Percentiles rank a stretch among this genome's conserved stretches.
Evolutionary conservation across 441 rosid species (phyloP).

Genomic region (Euphorbia schlechtendalii): DNA sequence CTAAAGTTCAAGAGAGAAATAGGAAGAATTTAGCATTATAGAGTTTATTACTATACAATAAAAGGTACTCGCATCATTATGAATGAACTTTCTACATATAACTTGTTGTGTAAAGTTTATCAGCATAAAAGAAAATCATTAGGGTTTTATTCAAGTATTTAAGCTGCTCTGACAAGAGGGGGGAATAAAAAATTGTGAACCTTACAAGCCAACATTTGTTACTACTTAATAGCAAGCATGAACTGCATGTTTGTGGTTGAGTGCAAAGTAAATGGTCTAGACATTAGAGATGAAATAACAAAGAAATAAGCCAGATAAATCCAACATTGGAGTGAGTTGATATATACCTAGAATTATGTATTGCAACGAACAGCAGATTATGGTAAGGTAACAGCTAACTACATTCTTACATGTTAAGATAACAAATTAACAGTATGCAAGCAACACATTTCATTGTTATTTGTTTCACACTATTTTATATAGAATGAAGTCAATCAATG

Average conservation of each 20-base stretch:
- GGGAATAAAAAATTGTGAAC: not conserved
- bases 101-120: not conserved
- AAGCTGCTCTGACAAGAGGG: not conserved
- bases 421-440: not conserved
- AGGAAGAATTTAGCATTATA: not conserved
- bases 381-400: not conserved
- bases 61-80: slow-evolving; percentile 3
- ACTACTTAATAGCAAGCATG: not conserved
- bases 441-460: no score
- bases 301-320: not conserved
- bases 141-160: not conserved
- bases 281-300: not conserved
- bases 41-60: not conserved
- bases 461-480: no score
- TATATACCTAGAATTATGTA: not conserved
- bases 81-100: not conserved
- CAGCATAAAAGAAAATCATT: not conserved
- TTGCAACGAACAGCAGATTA: not conserved
- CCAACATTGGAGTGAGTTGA: not conserved
- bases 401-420: not conserved
- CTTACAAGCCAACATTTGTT: not conserved
- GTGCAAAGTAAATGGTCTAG: not conserved
- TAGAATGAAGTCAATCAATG: not conserved
- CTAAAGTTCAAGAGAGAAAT: not conserved
- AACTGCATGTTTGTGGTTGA: not conserved